Percentiles rank a stretch among this genome's conserved stretches.
These are phyloP conservation scores for Reutealis trisperma DNA, from an alignment of 345 rosid genomes.

Conservation along the genomic window DNA sequence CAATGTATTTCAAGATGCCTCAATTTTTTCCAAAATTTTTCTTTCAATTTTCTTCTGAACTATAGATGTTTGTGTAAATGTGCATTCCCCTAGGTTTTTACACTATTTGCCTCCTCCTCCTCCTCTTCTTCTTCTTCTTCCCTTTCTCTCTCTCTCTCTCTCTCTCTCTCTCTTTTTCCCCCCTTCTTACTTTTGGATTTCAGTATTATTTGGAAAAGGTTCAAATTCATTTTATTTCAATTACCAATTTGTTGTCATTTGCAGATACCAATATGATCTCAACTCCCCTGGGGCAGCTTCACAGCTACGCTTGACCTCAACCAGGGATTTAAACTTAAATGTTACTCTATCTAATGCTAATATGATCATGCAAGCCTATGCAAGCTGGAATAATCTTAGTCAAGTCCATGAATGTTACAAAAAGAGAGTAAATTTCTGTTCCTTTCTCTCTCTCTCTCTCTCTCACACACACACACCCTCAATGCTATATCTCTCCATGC, in stretches of 20 bases:
- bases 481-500: not conserved
- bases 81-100: not conserved
- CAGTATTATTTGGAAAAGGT: not conserved
- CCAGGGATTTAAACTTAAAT: constrained; percentile 80
- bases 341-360: constrained; percentile 80
- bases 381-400: constrained; percentile 90
- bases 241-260: constrained; percentile 29
- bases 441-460: not conserved
- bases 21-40: too few relatives aligned
- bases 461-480: too few relatives aligned
- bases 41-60: too few relatives aligned
- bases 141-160: too few relatives aligned
- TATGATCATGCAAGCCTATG: constrained; percentile 94
- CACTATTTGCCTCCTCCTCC: not conserved
- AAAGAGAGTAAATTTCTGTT: constrained; percentile 43
- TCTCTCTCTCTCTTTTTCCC: not conserved
- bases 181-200: too few relatives aligned
- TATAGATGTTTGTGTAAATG: not conserved
- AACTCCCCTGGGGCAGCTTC: constrained; percentile 76
- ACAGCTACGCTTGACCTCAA: constrained; percentile 75
- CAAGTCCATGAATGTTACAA: constrained; percentile 48
- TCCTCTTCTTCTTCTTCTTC: too few relatives aligned
- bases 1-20: too few relatives aligned
- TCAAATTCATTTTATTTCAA: constrained; percentile 15
- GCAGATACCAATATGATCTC: constrained; percentile 82